Evolutionary conservation across 2,329 filamentous ascomycete genomes (phyloP), one percentile per base, ranked within the genome.

Genomic region (Capronia epimyces): DNA sequence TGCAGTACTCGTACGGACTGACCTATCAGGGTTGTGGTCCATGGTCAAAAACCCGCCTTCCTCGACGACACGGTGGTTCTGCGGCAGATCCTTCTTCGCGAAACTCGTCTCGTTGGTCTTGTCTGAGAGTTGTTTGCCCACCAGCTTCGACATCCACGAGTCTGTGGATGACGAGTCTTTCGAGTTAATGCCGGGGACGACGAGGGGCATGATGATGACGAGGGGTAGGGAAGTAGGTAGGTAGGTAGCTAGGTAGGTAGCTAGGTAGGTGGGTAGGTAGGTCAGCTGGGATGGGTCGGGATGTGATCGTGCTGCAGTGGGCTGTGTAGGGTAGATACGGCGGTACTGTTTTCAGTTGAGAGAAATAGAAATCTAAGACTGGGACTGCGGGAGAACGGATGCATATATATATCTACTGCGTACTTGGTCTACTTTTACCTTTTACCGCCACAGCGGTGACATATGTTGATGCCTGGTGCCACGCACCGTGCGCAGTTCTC

Each of bases 51-150:
- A 64, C 7, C 65, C 60, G 16, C 50, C 53, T 0, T 67, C 70
- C 47, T 68, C 67, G 24, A 75, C 46, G 12, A 75, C 65, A 3
- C 73, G 69, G 55, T 75, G 71, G 15, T 63, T 56, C 42, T 70
- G 46, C 1, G 73, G 73, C 2, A 75, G 65, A 37, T 75, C 73
- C 47, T 67, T 67, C 60, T 71, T 74, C 18, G 72, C 67, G 46
- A 75, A 75, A 1, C 63, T 66, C 69, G 73, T 56, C 7, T 53
- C 22, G 22, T 37, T 41, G 45, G 24, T 39, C 13, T 37, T 41
- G 1, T 73, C 69, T 31, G 65, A 66, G 34, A 75, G 64, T 46
- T 67, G 73, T 65, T 75, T 75, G 45, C 73, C 72, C 41, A 71
- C 64, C 25, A 75, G 64, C 60, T 74, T 74, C 40, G 61, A 65